These are phyloP conservation scores for Pestalotiopsis sp. DNA, from an alignment of 2,329 filamentous ascomycete species.

Conservation along the genomic window DNA sequence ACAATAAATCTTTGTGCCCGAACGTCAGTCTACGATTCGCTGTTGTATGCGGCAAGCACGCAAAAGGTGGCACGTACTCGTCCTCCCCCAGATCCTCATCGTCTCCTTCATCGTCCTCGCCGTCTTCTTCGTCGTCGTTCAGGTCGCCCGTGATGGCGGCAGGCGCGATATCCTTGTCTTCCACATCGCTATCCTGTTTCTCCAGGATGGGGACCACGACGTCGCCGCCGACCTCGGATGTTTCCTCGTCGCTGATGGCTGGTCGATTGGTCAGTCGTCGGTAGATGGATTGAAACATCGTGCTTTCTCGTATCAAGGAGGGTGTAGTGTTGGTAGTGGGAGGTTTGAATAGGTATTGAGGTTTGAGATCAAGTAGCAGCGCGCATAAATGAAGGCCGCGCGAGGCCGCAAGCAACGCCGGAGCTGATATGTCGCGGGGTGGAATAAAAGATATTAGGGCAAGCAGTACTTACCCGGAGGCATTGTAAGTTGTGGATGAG, in stretches of 20 bases:
- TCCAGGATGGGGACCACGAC: conserved; percentile 18
- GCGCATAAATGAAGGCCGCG: not conserved
- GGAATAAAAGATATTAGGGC: conserved; percentile 7
- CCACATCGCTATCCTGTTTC: conserved; percentile 18
- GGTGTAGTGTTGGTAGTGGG: not conserved
- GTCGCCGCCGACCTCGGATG: conserved; percentile 32
- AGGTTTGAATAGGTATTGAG: not conserved
- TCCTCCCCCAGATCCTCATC: conserved; percentile 35
- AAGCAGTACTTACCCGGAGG: conserved; percentile 22
- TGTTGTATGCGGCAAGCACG: not conserved
- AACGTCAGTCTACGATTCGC: not conserved
- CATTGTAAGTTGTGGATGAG: conserved; percentile 15
- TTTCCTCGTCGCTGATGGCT: conserved; percentile 45
- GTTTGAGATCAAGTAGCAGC: not conserved
- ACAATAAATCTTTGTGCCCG: conserved; percentile 62
- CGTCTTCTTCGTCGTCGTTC: conserved; percentile 20
- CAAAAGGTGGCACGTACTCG: conserved; percentile 31
- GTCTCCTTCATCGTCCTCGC: conserved; percentile 24
- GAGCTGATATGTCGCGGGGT: not conserved
- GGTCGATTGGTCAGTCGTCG: conserved; percentile 10
- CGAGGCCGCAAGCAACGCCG: not conserved
- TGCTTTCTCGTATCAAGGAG: not conserved
- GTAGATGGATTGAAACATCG: not conserved
- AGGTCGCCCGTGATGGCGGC: conserved; percentile 20
- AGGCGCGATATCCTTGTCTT: conserved; percentile 26